phyloP scores from a whole-genome alignment of 306 rosid species.

The Crotalaria pallida region DNA sequence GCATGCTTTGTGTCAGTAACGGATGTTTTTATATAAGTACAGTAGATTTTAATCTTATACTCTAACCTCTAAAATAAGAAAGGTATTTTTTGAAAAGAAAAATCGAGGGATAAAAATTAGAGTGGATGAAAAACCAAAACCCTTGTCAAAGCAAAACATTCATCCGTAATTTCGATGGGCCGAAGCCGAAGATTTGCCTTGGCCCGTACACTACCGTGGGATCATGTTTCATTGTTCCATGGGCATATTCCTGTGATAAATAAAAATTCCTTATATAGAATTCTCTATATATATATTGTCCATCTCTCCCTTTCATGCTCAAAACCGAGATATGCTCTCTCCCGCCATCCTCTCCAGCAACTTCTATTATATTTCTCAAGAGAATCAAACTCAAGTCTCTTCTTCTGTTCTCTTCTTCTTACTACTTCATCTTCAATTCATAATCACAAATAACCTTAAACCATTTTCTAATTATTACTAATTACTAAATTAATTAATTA shows the following conservation, averaged over 20 bases:
- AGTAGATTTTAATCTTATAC: no score
- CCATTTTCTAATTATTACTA: background rate
- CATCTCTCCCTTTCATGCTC: background rate
- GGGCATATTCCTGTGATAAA: constrained; percentile 20
- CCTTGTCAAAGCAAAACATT: no score
- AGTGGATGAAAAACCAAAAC: no score
- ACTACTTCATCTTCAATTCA: background rate
- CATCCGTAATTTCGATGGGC: background rate
- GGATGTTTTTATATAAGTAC: no score
- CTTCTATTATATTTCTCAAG: background rate
- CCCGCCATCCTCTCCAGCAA: constrained; percentile 38
- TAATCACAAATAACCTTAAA: background rate
- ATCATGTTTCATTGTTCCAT: no score
- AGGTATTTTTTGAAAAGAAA: no score
- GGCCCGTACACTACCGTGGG: background rate
- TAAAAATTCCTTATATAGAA: background rate
- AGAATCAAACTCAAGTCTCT: constrained; percentile 1
- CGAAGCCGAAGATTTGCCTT: background rate
- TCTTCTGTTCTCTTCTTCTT: background rate
- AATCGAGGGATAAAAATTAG: no score
- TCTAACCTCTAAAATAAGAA: no score
- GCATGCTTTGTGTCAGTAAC: no score
- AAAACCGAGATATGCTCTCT: constrained; percentile 27
- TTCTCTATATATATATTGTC: background rate
- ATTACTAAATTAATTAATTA: no score